Conservation (phyloP, 1,139 yeast species). For the Chernovozyma aurita region DNA sequence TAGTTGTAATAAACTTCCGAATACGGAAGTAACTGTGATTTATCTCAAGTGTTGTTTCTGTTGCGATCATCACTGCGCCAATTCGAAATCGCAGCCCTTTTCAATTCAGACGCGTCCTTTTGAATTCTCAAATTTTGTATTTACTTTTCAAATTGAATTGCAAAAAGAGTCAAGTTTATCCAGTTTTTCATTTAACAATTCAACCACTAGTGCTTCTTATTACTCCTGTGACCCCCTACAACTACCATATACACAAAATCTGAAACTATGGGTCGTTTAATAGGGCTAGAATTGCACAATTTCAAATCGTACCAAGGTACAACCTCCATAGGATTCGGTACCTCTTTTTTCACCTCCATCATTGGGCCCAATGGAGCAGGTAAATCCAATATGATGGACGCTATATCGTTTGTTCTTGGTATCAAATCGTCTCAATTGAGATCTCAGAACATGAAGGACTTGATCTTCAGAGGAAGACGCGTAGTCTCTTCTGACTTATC, state of each 20-base stretch:
- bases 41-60: no score
- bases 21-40: no score
- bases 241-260: neutral
- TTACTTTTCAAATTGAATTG: neutral
- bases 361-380: slow-evolving; percentile 99
- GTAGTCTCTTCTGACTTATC: neutral
- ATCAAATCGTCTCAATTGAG: slow-evolving; percentile 74
- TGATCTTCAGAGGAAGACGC: slow-evolving; percentile 70
- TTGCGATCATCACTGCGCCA: no score
- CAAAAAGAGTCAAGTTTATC: neutral
- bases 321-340: slow-evolving; percentile 75
- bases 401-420: slow-evolving; percentile 92
- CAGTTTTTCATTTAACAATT: no score
- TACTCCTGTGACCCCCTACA: no score
- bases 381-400: slow-evolving; percentile 97
- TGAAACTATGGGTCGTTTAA: slow-evolving; percentile 62
- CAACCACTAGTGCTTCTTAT: neutral
- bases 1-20: no score
- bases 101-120: neutral
- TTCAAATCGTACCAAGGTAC: slow-evolving; percentile 88
- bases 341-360: slow-evolving; percentile 79
- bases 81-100: no score
- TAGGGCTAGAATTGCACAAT: slow-evolving; percentile 72
- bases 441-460: slow-evolving; percentile 67
- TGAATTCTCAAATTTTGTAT: neutral